Base-by-base conservation (phyloP, 208 protist genomes). In the Leishmania gerbilli region DNA sequence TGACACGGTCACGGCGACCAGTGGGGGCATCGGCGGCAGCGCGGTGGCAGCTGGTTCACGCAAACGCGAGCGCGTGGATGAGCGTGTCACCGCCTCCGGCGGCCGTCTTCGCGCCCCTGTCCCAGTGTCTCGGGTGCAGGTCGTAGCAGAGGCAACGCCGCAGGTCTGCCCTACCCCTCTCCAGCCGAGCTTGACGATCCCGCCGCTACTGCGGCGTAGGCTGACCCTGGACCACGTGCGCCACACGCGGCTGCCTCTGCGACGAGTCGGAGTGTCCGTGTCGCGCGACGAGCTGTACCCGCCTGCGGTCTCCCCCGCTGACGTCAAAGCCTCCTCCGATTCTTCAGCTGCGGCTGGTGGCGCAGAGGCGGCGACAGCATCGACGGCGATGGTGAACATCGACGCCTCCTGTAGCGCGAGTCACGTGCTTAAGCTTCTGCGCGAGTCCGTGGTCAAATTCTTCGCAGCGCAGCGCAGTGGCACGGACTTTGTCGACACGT, bases 161-260 rank as follows among this genome's bases (percentile, higher is more conserved):
- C 83, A 79, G n/a, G 77, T 87, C 49, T 80, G 76, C 81, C 87
- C 79, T 15, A 94, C 94, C 34, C 85, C 91, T 47, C 88, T 97
- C 74, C 94, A 97, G 87, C 94, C 94, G 2, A 34, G 79, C 2
- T 84, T 97, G 56, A 80, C 55, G 24, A 87, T 93, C 7, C 92
- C 94, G 3, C 77, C 87, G 71, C 80, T 71, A 21, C 83, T 97
- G 75, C 92, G 91, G 5, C 72, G 71, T 0, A 86, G 92, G 0
- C 51, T 97, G 24, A 81, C 92, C 2, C 17, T 84, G 27, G 94
- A 97, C 69, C 89, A 97, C 84, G 37, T 96, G 21, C 77, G 82
- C n/a, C 88, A 87, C 37, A 84, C 90, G 15, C 76, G 47, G 45
- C 85, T 96, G n/a, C 86, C 81, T n/a, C 87, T 89, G 19, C 91